These are phyloP conservation scores for Entomophthora muscae DNA, from an alignment of 371 early-diverging fungal genomes.

Conservation along the genomic window DNA sequence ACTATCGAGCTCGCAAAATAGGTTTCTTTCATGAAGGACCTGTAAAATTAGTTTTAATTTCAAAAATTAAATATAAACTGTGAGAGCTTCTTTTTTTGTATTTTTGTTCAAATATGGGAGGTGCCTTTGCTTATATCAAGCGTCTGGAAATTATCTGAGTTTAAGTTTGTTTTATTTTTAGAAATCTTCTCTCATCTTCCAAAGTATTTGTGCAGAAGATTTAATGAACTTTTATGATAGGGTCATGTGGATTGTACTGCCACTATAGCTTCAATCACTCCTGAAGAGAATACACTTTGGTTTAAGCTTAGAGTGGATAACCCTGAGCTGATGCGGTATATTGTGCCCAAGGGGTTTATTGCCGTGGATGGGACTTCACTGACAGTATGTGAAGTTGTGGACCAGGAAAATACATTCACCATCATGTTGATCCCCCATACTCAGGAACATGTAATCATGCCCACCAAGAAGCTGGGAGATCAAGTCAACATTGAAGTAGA, in stretches of 20 bases:
- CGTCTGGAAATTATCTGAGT: no score
- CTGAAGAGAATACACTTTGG: constrained; percentile 78
- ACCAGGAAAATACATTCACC: constrained; percentile 49
- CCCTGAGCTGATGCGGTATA: constrained; percentile 51
- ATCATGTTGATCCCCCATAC: constrained; percentile 94
- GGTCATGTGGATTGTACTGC: constrained; percentile 88
- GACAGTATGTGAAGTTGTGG: constrained; percentile 79
- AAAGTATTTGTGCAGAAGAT: no score
- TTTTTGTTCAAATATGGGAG: no score
- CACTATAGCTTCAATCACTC: constrained; percentile 43
- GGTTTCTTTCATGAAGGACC: no score
- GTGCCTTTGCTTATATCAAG: no score
- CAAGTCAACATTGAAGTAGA: constrained; percentile 90
- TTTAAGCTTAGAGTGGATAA: constrained; percentile 46
- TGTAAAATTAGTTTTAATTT: no score
- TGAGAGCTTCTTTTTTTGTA: no score
- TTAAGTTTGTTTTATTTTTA: no score
- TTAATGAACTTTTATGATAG: constrained; percentile 14
- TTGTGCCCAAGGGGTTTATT: constrained; percentile 89
- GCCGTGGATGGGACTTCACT: constrained; percentile 85
- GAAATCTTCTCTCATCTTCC: no score
- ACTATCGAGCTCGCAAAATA: no score
- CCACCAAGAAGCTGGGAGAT: constrained; percentile 48
- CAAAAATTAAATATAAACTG: no score
- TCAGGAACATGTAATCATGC: constrained; percentile 67